These are phyloP conservation scores for Naumovozyma baii DNA, from an alignment of 805 yeast genomes.

Conservation along the genomic window DNA sequence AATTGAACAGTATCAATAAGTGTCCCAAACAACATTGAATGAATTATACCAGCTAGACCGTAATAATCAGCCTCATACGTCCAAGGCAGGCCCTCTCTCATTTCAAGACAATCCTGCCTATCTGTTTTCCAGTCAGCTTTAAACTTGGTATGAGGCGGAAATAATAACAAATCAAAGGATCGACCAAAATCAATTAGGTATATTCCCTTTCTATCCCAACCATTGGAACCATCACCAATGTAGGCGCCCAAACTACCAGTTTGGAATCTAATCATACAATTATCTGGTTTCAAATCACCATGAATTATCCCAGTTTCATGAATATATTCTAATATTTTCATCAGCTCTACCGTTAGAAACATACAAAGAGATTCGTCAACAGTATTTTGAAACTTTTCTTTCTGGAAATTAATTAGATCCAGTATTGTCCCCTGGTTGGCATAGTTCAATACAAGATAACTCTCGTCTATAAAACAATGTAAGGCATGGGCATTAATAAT, in stretches of 20 bases:
- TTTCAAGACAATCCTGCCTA: slow-evolving; percentile 64
- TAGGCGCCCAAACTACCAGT: slow-evolving; percentile 22
- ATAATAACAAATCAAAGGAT: slow-evolving; percentile 58
- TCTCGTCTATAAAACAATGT: slow-evolving; percentile 54
- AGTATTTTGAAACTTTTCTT: slow-evolving; percentile 20
- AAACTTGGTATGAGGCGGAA: slow-evolving; percentile 44
- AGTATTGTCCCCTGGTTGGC: slow-evolving; percentile 62
- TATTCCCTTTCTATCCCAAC: slow-evolving; percentile 47
- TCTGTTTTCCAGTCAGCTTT: slow-evolving; percentile 51
- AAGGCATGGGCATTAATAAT: slow-evolving; percentile 44
- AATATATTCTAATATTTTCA: slow-evolving; percentile 49
- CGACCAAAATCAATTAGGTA: slow-evolving; percentile 74
- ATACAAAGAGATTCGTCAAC: slow-evolving; percentile 56
- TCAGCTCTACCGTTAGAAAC: slow-evolving; percentile 54
- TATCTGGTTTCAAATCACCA: slow-evolving; percentile 80
- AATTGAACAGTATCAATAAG: slow-evolving; percentile 39
- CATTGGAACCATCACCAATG: slow-evolving; percentile 30
- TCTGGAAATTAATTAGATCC: slow-evolving; percentile 51
- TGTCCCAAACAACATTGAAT: slow-evolving; percentile 62
- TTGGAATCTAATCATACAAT: slow-evolving; percentile 62
- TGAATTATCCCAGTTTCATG: slow-evolving; percentile 64
- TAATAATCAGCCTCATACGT: slow-evolving; percentile 72
- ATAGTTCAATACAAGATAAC: slow-evolving; percentile 56
- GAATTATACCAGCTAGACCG: slow-evolving; percentile 69
- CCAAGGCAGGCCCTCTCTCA: slow-evolving; percentile 56